Evolutionary conservation across 1,284 basidiomycete species (phyloP).

Genomic region (Malassezia equina): DNA sequence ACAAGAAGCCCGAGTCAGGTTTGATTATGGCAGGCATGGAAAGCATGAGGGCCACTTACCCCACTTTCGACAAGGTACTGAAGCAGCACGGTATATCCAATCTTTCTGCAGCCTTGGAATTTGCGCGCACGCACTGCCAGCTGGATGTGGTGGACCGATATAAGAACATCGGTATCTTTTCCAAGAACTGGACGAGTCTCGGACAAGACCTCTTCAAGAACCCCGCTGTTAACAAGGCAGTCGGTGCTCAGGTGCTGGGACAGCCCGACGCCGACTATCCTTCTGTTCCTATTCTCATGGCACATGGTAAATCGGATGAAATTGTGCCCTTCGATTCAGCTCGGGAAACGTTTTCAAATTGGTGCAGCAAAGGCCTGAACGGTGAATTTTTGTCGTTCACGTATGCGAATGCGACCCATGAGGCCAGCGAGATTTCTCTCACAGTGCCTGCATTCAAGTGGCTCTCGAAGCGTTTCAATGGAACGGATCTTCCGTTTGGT

Average conservation of each 20-base stretch:
- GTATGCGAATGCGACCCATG: background rate
- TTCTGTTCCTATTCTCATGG: conserved; percentile 28
- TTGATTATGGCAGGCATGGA: conserved; percentile 29
- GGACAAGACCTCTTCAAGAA: conserved; percentile 20
- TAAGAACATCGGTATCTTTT: conserved; percentile 17
- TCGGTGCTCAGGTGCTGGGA: conserved; percentile 19
- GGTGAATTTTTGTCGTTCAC: background rate
- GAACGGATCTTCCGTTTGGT: too few species aligned
- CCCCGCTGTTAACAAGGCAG: conserved; percentile 13
- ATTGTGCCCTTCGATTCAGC: conserved; percentile 29
- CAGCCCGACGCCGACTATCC: conserved; percentile 15
- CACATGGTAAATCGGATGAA: conserved; percentile 32
- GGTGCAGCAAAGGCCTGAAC: background rate
- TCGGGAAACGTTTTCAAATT: background rate
- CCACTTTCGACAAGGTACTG: conserved; percentile 20
- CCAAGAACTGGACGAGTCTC: conserved; percentile 14
- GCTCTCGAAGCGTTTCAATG: background rate
- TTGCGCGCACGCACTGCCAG: conserved; percentile 19
- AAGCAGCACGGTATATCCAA: conserved; percentile 14
- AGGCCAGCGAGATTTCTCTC: background rate
- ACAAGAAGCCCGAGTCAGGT: conserved; percentile 17
- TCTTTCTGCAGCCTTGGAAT: conserved; percentile 14
- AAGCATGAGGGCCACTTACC: conserved; percentile 21
- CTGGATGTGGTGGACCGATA: conserved; percentile 13
- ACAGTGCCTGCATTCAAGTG: background rate